These are phyloP conservation scores for Pouteria glomerata DNA, from an alignment of 148 eudicot genomes.

Conservation along the genomic window DNA sequence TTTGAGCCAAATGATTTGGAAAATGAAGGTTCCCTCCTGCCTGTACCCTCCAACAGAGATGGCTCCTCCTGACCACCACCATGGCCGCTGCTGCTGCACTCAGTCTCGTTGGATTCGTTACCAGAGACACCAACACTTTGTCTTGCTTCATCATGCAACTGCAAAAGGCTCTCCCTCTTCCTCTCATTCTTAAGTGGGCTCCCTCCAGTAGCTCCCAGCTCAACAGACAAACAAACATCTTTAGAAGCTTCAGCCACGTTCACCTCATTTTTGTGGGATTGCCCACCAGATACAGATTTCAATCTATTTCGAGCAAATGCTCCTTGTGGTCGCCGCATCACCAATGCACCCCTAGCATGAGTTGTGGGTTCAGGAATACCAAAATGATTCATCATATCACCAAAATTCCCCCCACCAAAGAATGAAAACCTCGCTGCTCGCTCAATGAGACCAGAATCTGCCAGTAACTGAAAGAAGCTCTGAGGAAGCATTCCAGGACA, in stretches of 20 bases:
- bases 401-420: constrained; percentile 63
- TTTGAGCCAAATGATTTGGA: constrained; percentile 40
- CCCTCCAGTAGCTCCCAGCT: constrained; percentile 24
- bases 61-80: constrained; percentile 45
- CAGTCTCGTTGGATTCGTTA: constrained; percentile 62
- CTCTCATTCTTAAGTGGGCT: constrained; percentile 39
- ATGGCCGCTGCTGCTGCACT: constrained; percentile 47
- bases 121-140: constrained; percentile 37
- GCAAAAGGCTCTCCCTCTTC: constrained; percentile 20
- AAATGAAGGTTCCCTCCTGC: constrained; percentile 31
- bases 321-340: constrained; percentile 45
- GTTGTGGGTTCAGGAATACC: constrained; percentile 36
- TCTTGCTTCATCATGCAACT: constrained; percentile 40
- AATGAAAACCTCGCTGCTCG: constrained; percentile 91
- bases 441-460: constrained; percentile 91
- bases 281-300: constrained; percentile 27
- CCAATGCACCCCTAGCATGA: constrained; percentile 29
- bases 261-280: constrained; percentile 31
- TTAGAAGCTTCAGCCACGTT: constrained; percentile 35
- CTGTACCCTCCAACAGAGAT: constrained; percentile 13
- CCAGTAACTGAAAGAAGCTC: constrained; percentile 68
- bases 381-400: constrained; percentile 61
- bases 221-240: constrained; percentile 36
- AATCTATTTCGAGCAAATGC: constrained; percentile 28
- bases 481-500: constrained; percentile 49